These are phyloP conservation scores for Pestalotiopsis sp. DNA, from an alignment of 2,329 filamentous ascomycete species.

Conservation along the genomic window DNA sequence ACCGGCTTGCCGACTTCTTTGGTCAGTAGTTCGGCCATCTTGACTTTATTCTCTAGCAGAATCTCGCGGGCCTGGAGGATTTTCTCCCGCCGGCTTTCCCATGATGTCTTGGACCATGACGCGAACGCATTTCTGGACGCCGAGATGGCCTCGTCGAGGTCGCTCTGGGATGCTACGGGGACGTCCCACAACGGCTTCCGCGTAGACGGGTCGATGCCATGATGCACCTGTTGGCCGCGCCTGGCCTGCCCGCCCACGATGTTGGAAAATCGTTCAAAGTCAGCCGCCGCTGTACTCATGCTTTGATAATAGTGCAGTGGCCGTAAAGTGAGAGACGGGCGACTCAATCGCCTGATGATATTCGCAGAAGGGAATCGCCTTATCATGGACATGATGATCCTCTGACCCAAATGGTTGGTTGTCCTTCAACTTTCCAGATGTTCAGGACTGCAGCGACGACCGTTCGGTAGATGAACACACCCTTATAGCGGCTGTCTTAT, in stretches of 20 bases:
- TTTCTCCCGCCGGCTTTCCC: not conserved
- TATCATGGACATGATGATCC: not conserved
- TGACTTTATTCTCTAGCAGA: not conserved
- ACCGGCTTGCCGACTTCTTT: slow-evolving; percentile 23
- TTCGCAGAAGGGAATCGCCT: not conserved
- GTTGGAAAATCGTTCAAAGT: slow-evolving; percentile 3
- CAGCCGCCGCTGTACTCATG: not conserved
- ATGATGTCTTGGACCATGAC: slow-evolving; percentile 2
- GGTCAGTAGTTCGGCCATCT: slow-evolving; percentile 15
- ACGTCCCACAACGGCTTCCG: slow-evolving; percentile 4
- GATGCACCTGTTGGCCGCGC: not conserved
- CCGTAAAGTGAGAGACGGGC: not conserved
- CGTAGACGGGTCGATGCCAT: slow-evolving; percentile 7
- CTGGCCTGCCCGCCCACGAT: not conserved
- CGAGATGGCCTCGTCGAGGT: not conserved
- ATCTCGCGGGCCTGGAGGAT: not conserved
- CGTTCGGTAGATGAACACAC: not conserved
- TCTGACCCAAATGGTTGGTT: not conserved
- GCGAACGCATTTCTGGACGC: slow-evolving; percentile 1
- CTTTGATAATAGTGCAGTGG: not conserved
- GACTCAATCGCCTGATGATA: not conserved
- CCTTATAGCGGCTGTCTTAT: not conserved
- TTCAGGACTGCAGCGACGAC: not conserved
- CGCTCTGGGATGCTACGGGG: not conserved
- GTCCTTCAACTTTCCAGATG: not conserved